Evolutionary conservation across 2,329 filamentous ascomycete genomes (phyloP).

Genomic region (Penicillium sp.): DNA sequence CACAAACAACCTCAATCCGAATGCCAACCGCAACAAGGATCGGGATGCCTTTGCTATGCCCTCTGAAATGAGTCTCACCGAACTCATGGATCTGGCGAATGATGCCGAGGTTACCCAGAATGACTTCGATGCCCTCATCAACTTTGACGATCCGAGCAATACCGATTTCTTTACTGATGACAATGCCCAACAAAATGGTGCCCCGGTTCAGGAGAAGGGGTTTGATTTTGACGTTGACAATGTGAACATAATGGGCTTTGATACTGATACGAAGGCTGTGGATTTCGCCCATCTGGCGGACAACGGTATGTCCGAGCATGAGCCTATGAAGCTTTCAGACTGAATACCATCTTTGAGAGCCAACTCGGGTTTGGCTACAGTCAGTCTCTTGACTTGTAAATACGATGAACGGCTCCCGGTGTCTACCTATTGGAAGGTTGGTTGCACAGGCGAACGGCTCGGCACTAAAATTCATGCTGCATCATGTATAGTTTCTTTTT

Average conservation of each 20-base stretch:
- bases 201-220: slow-evolving; percentile 18
- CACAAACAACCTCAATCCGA: slow-evolving; percentile 39
- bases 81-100: slow-evolving; percentile 47
- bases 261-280: slow-evolving; percentile 20
- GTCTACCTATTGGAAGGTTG: not conserved
- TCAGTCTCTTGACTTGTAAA: not conserved
- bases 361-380: not conserved
- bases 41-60: slow-evolving; percentile 32
- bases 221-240: slow-evolving; percentile 23
- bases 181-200: slow-evolving; percentile 11
- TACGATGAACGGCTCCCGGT: not conserved
- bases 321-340: not conserved
- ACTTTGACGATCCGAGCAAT: slow-evolving; percentile 44
- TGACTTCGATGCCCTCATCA: slow-evolving; percentile 49
- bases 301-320: not conserved
- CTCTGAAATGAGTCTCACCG: slow-evolving; percentile 40
- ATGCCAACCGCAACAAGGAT: slow-evolving; percentile 18
- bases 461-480: not conserved
- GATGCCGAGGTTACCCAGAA: slow-evolving; percentile 47
- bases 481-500: slow-evolving; percentile 4
- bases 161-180: slow-evolving; percentile 39
- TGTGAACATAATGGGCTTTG: slow-evolving; percentile 22
- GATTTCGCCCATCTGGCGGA: slow-evolving; percentile 21
- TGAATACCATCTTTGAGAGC: not conserved
- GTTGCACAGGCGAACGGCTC: not conserved